Percentiles rank a stretch among this genome's conserved stretches.
phyloP scores from a whole-genome alignment of 1,284 basidiomycete genomes.

The Marasmius oreades region DNA sequence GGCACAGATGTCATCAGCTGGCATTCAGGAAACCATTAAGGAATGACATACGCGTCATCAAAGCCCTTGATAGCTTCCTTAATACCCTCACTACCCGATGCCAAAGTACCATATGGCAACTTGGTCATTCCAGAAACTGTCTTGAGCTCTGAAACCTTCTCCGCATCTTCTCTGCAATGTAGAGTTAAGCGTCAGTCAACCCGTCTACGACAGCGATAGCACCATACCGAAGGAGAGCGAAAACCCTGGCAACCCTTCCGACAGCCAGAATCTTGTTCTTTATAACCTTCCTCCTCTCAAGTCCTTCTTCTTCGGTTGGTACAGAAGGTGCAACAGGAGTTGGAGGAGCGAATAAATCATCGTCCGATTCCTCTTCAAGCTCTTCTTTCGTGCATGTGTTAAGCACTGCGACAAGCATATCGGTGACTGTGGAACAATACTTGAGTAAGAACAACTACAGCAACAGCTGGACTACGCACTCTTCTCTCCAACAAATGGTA shows the following conservation, averaged over 20 bases:
- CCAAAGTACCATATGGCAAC: slow-evolving; percentile 85
- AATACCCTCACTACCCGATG: slow-evolving; percentile 91
- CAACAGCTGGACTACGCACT: slow-evolving; percentile 48
- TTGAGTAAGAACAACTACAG: slow-evolving; percentile 2
- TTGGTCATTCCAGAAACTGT: slow-evolving; percentile 77
- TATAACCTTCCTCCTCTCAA: slow-evolving; percentile 81
- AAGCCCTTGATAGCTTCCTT: slow-evolving; percentile 94
- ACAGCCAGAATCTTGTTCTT: slow-evolving; percentile 99
- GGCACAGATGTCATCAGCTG: neutral
- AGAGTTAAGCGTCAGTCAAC: neutral
- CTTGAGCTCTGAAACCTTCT: slow-evolving; percentile 96
- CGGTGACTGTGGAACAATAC: slow-evolving; percentile 60
- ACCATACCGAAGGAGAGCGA: slow-evolving; percentile 86
- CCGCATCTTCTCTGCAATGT: slow-evolving; percentile 85
- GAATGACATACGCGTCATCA: slow-evolving; percentile 82
- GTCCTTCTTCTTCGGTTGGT: slow-evolving; percentile 45
- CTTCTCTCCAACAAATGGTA: slow-evolving; percentile 93
- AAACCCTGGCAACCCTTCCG: slow-evolving; percentile 94
- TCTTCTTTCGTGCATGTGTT: slow-evolving; percentile 96
- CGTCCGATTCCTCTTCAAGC: slow-evolving; percentile 81
- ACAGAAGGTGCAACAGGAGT: slow-evolving; percentile 31
- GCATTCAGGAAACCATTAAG: neutral
- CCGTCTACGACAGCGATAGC: neutral
- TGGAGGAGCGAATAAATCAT: slow-evolving; percentile 26
- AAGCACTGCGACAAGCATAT: slow-evolving; percentile 94